Evolutionary conservation across 2,329 filamentous ascomycete genomes (phyloP), one percentile per base, ranked within the genome.

Genomic region (Emericellopsis cladophorae): DNA sequence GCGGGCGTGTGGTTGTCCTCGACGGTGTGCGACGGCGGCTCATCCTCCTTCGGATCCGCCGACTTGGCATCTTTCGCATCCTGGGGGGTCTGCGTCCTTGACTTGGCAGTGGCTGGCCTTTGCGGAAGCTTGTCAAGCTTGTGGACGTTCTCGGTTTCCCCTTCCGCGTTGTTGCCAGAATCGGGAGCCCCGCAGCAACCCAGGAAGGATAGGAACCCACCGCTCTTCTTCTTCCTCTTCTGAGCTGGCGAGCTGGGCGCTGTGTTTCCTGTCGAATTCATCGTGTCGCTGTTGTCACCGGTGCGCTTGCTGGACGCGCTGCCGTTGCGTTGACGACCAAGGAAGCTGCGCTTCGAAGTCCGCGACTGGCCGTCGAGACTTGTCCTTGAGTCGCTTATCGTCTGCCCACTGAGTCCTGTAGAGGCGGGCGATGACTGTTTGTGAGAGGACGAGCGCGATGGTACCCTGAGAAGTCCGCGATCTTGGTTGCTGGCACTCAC

Each of bases 151-250:
- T 75, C 56, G 40, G 48, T 65, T 40, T 69, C 69, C 42, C 64
- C 67, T 37, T 74, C 69, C 38, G 75, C 60, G 6, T 60, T 55
- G 46, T 75, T 72, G 14, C 70, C 68, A 47, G 74, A 68, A 46
- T 81, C 78, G 39, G 79, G 76, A 33, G 76, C 69, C 42, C 67
- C 70, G 56, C 81, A 85, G 62, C 81, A 86, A 45, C 72, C 76
- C 44, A 86, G 66, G 41, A 85, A 70, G 21, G 74, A 65, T 31
- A 78, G 57, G 36, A 79, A 57, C n/a, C 72, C 70, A 44, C 68
- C 66, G 40, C 62, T 67, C 54, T 72, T 73, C 59, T 75, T 76
- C 53, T 68, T 70, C 31, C 64, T 58, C 40, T 65, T 66, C 40
- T 64, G 62, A 8, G 58, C 63, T 24, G 72, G 70, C 29, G 72